A percentile compares a stretch with the other conserved stretches of the same genome.
Conservation (phyloP, 371 early-diverging fungal species). For the Mucor sp. region DNA sequence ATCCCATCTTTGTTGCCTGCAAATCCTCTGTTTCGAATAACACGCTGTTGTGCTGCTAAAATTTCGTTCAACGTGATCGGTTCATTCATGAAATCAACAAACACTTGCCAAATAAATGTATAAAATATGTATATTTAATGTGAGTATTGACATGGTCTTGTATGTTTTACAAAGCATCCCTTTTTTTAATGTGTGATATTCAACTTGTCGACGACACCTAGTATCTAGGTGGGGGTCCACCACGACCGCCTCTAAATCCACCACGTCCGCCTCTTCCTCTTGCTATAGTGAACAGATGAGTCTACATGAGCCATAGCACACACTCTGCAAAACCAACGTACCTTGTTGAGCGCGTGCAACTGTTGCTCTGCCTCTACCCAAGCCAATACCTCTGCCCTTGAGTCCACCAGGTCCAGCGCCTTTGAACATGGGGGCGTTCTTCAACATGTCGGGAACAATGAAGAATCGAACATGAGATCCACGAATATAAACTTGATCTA, state of each 20-base stretch:
- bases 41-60: no score
- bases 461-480: slow-evolving; percentile 96
- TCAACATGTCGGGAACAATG: slow-evolving; percentile 97
- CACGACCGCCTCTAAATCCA: slow-evolving; percentile 50
- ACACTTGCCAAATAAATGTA: neutral
- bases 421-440: slow-evolving; percentile 98
- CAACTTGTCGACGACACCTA: neutral
- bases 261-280: slow-evolving; percentile 54
- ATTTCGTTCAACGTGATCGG: no score
- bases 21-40: no score
- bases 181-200: neutral
- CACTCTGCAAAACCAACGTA: slow-evolving; percentile 1
- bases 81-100: no score
- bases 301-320: neutral
- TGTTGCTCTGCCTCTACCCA: slow-evolving; percentile 85
- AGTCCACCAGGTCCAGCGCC: slow-evolving; percentile 77
- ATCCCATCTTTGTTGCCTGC: no score
- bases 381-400: slow-evolving; percentile 85
- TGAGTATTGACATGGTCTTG: slow-evolving; percentile 2
- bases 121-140: slow-evolving; percentile 11
- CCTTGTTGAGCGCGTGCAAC: slow-evolving; percentile 79
- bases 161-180: neutral
- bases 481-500: slow-evolving; percentile 96
- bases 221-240: slow-evolving; percentile 28
- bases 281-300: slow-evolving; percentile 24